phyloP scores from a whole-genome alignment of 441 rosid species.

The Gossypium gossypioides region DNA sequence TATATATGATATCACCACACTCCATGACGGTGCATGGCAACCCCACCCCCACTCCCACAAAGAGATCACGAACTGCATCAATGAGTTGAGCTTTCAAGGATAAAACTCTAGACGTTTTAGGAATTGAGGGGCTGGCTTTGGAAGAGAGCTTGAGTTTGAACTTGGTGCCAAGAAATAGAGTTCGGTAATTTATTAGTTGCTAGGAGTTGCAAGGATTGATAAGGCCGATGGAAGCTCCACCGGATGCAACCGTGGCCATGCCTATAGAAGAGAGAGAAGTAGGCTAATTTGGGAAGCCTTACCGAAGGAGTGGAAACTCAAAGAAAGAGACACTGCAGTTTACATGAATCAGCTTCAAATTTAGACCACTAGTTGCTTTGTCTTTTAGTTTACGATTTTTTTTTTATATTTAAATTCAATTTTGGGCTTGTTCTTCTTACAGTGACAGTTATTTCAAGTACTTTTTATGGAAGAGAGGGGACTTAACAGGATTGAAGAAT shows the following conservation, averaged over 20 bases:
- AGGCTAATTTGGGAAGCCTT: not conserved
- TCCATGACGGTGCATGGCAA: slow-evolving; percentile 94
- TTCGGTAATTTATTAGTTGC: slow-evolving; percentile 18
- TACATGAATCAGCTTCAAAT: slow-evolving; percentile 19
- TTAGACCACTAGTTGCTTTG: slow-evolving; percentile 19
- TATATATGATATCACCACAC: slow-evolving; percentile 90
- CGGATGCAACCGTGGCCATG: slow-evolving; percentile 58
- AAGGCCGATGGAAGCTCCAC: slow-evolving; percentile 33
- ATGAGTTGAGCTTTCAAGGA: slow-evolving; percentile 42
- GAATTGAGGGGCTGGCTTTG: slow-evolving; percentile 18
- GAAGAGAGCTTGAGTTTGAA: slow-evolving; percentile 24
- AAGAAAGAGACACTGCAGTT: not conserved
- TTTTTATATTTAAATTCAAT: not conserved
- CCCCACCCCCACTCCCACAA: slow-evolving; percentile 88
- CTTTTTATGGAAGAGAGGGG: slow-evolving; percentile 26
- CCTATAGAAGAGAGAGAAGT: not conserved
- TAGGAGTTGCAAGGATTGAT: slow-evolving; percentile 27
- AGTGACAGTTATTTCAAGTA: slow-evolving; percentile 40
- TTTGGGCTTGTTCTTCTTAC: not conserved
- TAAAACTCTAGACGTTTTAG: slow-evolving; percentile 23
- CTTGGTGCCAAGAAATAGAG: slow-evolving; percentile 58
- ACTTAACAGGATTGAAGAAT: slow-evolving; percentile 14
- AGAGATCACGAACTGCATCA: slow-evolving; percentile 52
- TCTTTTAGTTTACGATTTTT: not conserved
- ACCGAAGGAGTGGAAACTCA: not conserved